Percentiles rank a stretch among this genome's conserved stretches.
Conservation (phyloP, 2,329 filamentous ascomycete genomes). For the Fusarium sp. region DNA sequence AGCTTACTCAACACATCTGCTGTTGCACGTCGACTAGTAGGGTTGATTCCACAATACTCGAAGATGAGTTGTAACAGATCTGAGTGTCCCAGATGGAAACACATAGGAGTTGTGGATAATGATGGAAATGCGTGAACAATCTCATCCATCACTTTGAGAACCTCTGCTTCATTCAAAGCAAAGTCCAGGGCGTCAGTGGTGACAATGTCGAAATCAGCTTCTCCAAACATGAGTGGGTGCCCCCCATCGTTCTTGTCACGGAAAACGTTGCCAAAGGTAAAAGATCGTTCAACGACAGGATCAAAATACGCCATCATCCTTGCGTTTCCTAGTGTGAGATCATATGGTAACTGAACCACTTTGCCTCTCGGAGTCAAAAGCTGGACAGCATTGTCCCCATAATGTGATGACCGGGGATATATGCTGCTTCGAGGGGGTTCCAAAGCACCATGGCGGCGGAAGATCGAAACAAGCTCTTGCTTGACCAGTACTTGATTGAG, state of each 20-base stretch:
- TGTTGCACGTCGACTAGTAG: conserved; percentile 73
- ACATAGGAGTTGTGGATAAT: conserved; percentile 78
- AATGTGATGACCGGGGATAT: conserved; percentile 85
- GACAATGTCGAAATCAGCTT: conserved; percentile 97
- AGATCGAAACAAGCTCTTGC: conserved; percentile 79
- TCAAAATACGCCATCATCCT: conserved; percentile 80
- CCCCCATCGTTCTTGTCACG: conserved; percentile 82
- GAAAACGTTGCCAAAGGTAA: conserved; percentile 89
- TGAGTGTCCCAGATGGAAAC: conserved; percentile 90
- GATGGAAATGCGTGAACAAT: conserved; percentile 84
- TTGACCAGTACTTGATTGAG: conserved; percentile 80
- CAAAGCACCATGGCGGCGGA: conserved; percentile 88
- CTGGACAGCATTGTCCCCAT: conserved; percentile 78
- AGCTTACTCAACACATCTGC: conserved; percentile 89
- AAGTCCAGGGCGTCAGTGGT: conserved; percentile 84
- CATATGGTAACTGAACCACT: conserved; percentile 93
- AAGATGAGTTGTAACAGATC: conserved; percentile 89
- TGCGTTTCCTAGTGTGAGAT: conserved; percentile 90
- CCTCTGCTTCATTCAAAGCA: conserved; percentile 90
- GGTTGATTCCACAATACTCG: conserved; percentile 84
- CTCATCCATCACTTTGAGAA: conserved; percentile 94
- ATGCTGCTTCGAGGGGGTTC: conserved; percentile 80
- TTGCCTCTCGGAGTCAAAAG: conserved; percentile 86
- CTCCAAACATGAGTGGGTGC: conserved; percentile 84
- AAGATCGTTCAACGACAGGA: conserved; percentile 77